Base-by-base conservation (phyloP, 2,329 filamentous ascomycete genomes). In the Nemania sp. region DNA sequence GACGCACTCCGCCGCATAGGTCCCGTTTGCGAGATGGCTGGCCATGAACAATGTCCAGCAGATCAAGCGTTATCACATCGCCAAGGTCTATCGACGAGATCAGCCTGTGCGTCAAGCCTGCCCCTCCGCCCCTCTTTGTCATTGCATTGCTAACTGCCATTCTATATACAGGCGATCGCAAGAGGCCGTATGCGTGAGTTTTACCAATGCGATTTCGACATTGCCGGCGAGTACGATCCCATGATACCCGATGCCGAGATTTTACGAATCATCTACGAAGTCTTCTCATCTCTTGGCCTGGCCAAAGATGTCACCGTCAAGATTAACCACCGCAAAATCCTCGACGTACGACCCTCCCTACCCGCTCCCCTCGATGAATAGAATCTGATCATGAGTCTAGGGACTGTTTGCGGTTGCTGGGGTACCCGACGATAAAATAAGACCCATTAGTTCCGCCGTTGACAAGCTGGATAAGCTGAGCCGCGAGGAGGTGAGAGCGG, bases 171-270 rank as follows among this genome's bases (percentile, higher is more conserved):
- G 60, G 63, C 87, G 54, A 88, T 92, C 79, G 87, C 85, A 59
- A 91, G 91, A 74, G 89, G 89, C 17, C 83, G 88, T 46, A 90
- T 91, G 88, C 82, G 89, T 65, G 89, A 92, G 72, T 91, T 92
- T 76, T 91, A 90, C 75, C 89, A 92, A 75, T 92, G 89, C 76
- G 89, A 92, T 77, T 90, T 92, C 70, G 90, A 92, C 73, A 89
- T 91, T 75, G 89, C 89, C 1, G 89, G 90, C 48, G 77, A 77
- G 34, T 90, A 88, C 75, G 89, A 91, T 70, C 76, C 87, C 20
- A 92, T 92, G 89, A 79, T 91, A 32, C 87, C 89, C 47, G 90
- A 92, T 71, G 87, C 89, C 5, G 89, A 92, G 77, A 85, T 92
- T 57, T 75, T 92, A 65, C 80, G 86, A 57, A 90, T 92, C 64